Percentiles rank a stretch among this genome's conserved stretches.
Evolutionary conservation across 139 green algal genomes (phyloP).

Genomic region (Diplosphaera chodatii): DNA sequence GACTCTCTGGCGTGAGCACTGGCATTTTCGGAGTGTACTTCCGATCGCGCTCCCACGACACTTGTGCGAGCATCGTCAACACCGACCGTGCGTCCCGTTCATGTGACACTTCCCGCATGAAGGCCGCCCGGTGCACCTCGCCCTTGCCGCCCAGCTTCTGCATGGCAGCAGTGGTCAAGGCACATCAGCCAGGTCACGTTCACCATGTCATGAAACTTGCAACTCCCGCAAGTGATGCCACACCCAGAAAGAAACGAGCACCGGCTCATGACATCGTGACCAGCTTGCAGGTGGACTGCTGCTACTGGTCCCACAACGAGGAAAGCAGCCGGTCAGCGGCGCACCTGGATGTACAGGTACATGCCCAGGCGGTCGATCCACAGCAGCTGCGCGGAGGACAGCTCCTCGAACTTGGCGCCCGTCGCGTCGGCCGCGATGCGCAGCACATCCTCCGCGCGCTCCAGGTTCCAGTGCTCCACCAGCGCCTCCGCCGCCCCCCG

Average conservation of each 20-base stretch:
- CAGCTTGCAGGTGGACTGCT: no score
- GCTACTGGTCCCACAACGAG: no score
- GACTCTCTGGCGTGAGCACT: not conserved
- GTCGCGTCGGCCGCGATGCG: slow-evolving; percentile 49
- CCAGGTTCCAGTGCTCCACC: slow-evolving; percentile 45
- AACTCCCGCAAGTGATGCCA: no score
- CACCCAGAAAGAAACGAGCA: no score
- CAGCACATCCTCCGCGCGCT: slow-evolving; percentile 76
- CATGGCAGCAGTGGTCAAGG: not conserved
- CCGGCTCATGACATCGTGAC: no score
- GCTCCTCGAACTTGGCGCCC: slow-evolving; percentile 37
- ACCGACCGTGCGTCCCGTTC: slow-evolving; percentile 72
- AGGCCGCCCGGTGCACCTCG: slow-evolving; percentile 41
- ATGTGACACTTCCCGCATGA: slow-evolving; percentile 65
- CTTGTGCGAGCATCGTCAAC: slow-evolving; percentile 86
- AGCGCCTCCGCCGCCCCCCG: slow-evolving; percentile 46
- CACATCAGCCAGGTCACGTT: no score
- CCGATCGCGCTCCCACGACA: slow-evolving; percentile 58
- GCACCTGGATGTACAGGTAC: slow-evolving; percentile 51
- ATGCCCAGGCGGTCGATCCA: slow-evolving; percentile 82
- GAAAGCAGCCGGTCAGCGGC: no score
- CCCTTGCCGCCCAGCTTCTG: slow-evolving; percentile 5
- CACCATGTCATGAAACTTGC: no score
- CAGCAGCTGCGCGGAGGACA: slow-evolving; percentile 70
- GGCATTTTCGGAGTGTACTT: slow-evolving; percentile 31